Base-by-base conservation (phyloP, 225 moss, liverwort and hornwort species). In the Sphagnum tenellum region DNA sequence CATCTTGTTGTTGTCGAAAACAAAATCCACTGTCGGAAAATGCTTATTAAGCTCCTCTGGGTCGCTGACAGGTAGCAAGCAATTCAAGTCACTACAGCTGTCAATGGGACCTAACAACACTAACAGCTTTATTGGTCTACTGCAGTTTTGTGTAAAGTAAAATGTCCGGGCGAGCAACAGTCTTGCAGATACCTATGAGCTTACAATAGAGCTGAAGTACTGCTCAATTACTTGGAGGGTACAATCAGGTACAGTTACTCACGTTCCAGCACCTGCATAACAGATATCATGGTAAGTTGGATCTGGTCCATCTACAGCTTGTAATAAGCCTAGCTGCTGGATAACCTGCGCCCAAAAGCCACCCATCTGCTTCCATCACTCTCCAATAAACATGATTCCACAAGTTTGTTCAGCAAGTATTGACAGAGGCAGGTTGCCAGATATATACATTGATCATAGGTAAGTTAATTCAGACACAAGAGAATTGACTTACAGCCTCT, bases 261-360 rank as follows among this genome's bases (percentile, higher is more conserved):
- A 89, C 92, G 66, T 88, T 72, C 91, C 89, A 58, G 92, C 95
- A 60, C 88, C 92, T 69, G 75, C 78, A 63, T 84, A 92, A 79
- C 95, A 95, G 10, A 89, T 73, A 65, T 95, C 95, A 64, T 82
- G 86, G 73, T 85, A 89, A 59, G 74, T 75, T 50, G 92, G 74
- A 62, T 95, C 95, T 48, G 95, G 92, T 50, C 95, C 95, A 70
- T 82, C 74, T 45, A 95, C 81, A 63, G 76, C 72, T 73, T 78
- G 71, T 67, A 95, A 72, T 55, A 74, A 66, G 48, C 81, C 87
- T 68, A 92, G 68, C 70, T 89, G 81, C 9, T 75, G 67, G 62
- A 77, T 48, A 66, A 94, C 69, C 92, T 93, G 86, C 60, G 60
- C 53, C 59, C 12, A 55, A 69, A 67, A 77, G 62, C 62, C 70